A percentile compares a stretch with the other conserved stretches of the same genome.
These are phyloP conservation scores for Corylus americana DNA, from an alignment of 306 rosid species.

Conservation along the genomic window DNA sequence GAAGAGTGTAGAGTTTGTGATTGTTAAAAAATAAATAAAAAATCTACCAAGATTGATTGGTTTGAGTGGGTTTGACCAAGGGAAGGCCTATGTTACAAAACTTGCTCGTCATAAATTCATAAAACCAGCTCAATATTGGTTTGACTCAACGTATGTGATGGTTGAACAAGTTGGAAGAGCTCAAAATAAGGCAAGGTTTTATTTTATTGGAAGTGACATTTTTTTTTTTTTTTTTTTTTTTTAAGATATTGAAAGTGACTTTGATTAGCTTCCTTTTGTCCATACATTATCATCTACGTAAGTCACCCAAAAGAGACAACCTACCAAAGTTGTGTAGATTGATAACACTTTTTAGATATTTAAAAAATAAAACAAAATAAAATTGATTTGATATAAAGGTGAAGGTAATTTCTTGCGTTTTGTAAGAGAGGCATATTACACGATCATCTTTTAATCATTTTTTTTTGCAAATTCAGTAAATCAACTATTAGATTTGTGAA, in stretches of 20 bases:
- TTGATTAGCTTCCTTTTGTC: neutral
- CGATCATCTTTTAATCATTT: no score
- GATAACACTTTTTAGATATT: no score
- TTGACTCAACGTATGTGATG: neutral
- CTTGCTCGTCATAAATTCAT: neutral
- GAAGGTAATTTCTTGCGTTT: no score
- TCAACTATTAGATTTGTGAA: no score
- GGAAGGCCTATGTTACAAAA: neutral
- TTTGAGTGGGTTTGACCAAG: slow-evolving; percentile 1
- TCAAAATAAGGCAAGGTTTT: neutral
- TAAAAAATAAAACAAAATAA: no score
- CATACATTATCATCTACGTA: no score
- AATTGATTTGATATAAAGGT: no score
- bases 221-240: no score
- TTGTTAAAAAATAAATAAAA: neutral
- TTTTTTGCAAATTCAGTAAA: no score
- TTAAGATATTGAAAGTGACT: neutral
- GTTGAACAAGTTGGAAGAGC: neutral
- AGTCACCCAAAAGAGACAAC: no score
- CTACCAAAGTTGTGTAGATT: no score
- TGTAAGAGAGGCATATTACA: no score
- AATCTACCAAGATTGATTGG: neutral
- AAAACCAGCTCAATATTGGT: neutral
- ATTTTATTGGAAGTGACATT: neutral
- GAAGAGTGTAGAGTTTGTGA: neutral